These are phyloP conservation scores for Ogataea dorogensis DNA, from an alignment of 805 yeast genomes.

Conservation along the genomic window DNA sequence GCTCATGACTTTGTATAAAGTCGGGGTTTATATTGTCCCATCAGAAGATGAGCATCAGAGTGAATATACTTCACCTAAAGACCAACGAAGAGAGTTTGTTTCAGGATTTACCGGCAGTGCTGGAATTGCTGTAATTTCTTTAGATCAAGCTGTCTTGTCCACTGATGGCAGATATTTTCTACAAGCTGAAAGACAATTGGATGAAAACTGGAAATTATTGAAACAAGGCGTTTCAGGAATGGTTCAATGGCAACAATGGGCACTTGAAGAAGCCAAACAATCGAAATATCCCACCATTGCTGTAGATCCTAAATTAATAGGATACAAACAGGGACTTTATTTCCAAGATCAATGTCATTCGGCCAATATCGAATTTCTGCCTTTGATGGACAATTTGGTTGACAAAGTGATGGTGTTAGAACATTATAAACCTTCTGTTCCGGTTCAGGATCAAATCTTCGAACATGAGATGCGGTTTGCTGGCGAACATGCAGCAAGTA, in stretches of 20 bases:
- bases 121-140: slow-evolving; percentile 83
- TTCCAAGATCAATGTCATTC: slow-evolving; percentile 35
- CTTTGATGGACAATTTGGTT: slow-evolving; percentile 63
- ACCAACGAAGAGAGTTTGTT: slow-evolving; percentile 78
- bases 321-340: slow-evolving; percentile 44
- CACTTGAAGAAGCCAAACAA: slow-evolving; percentile 51
- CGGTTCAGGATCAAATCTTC: slow-evolving; percentile 30
- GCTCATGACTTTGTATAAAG: slow-evolving; percentile 43
- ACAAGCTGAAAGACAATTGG: slow-evolving; percentile 85
- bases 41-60: slow-evolving; percentile 94
- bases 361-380: slow-evolving; percentile 44
- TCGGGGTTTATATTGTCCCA: slow-evolving; percentile 54
- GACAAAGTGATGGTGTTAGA: slow-evolving; percentile 67
- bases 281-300: slow-evolving; percentile 59
- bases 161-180: slow-evolving; percentile 95
- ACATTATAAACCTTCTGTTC: slow-evolving; percentile 15
- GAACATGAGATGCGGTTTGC: slow-evolving; percentile 39
- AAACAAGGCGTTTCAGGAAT: slow-evolving; percentile 75
- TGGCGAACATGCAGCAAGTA: slow-evolving; percentile 40
- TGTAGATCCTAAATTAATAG: slow-evolving; percentile 77
- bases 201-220: slow-evolving; percentile 72
- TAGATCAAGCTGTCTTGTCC: slow-evolving; percentile 67
- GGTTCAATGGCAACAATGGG: slow-evolving; percentile 81
- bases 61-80: slow-evolving; percentile 81
- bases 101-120: slow-evolving; percentile 93